Base-by-base conservation (phyloP, 1,284 basidiomycete genomes). In the Trametes versicolor region DNA sequence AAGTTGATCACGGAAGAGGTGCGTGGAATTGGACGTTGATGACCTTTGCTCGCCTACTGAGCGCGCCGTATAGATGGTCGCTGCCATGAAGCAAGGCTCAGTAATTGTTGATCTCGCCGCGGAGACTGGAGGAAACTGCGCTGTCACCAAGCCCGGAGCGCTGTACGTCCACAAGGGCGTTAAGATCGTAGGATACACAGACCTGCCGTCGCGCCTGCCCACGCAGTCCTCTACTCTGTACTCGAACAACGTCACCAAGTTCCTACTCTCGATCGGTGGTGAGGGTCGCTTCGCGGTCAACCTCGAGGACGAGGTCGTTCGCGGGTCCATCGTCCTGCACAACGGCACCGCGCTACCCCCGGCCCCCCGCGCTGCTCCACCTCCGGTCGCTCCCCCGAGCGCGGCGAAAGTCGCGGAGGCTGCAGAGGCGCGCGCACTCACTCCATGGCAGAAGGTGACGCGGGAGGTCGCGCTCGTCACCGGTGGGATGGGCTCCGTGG, bases 161-260 rank as follows among this genome's bases (percentile, higher is more conserved):
- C 80, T 93, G 39, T 74, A 81, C 63, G 82, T 89, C 15, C 83
- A 91, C 69, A 80, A 88, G 60, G 93, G 93, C 9, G 92, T 95
- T 27, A 93, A 89, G 3, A 81, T 95, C 69, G 90, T 95, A 93
- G 92, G 92, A 50, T 91, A 90, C 74, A 90, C 91, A 56, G 93
- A 95, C 76, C 81, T 95, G 51, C 91, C 93, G 5, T 94, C 93
- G 25, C 86, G 94, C 39, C 80, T 95, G 45, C 93, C 94, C 13
- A 94, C 94, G 0, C 93, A 95, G 74, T 93, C 92, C 4, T 94
- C 92, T 5, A 93, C 92, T 1, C 81, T 95, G 9, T 95, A 95
- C 77, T 95, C 94, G 13, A 95, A 95, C 78, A 95, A 95, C 74
- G 90, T 95, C 71, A 91, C 91, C 49, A 95, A 95, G 75, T 95